Conservation (phyloP, 2,329 filamentous ascomycete species). For the Albophoma yamanashiensis region DNA sequence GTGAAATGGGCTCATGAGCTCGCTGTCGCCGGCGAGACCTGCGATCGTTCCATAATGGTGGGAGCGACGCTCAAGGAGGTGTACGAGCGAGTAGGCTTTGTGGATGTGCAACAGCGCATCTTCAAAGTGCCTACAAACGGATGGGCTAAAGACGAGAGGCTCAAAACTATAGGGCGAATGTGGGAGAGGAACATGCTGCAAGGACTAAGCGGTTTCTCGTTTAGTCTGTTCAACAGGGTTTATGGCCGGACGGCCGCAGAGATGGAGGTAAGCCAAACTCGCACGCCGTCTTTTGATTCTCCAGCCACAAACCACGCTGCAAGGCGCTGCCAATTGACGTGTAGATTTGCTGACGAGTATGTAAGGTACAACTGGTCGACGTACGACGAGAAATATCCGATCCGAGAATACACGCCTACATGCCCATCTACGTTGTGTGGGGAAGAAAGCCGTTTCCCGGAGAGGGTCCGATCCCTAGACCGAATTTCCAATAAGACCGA, state of each 20-base stretch:
- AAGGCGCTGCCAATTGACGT: neutral
- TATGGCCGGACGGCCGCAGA: constrained; percentile 30
- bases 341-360: neutral
- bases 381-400: constrained; percentile 37
- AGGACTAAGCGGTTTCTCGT: constrained; percentile 33
- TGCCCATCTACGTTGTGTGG: constrained; percentile 37
- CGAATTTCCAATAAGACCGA: neutral
- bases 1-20: constrained; percentile 29
- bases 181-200: constrained; percentile 33
- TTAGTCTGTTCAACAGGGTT: constrained; percentile 28
- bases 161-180: constrained; percentile 32
- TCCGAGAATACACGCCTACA: constrained; percentile 35
- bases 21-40: constrained; percentile 22
- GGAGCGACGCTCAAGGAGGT: constrained; percentile 22
- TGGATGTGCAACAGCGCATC: constrained; percentile 39
- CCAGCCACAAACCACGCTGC: neutral
- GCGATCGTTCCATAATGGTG: constrained; percentile 26
- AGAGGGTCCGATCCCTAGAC: constrained; percentile 10
- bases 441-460: constrained; percentile 35
- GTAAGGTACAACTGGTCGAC: constrained; percentile 35
- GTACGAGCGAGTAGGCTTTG: constrained; percentile 39
- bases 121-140: constrained; percentile 44
- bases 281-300: neutral
- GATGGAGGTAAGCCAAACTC: constrained; percentile 30
- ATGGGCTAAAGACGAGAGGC: constrained; percentile 37